These are phyloP conservation scores for Lentinula edodes DNA, from an alignment of 768 basidiomycete species.

Conservation along the genomic window DNA sequence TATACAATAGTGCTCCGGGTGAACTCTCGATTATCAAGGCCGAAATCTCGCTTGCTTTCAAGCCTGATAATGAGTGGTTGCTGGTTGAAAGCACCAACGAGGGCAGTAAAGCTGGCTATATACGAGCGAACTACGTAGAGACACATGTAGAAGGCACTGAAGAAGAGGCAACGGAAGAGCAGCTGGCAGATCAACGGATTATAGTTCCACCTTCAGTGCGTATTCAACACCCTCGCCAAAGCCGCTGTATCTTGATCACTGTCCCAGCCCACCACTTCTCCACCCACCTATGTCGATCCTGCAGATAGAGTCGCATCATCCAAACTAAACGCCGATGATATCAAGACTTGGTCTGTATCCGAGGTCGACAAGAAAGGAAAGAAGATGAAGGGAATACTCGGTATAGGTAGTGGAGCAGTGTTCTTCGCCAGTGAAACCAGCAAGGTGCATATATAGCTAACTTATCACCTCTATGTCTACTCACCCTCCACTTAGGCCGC, in stretches of 20 bases:
- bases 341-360: conserved; percentile 86
- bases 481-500: conserved; percentile 59
- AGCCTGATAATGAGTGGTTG: conserved; percentile 89
- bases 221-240: conserved; percentile 9
- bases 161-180: conserved; percentile 26
- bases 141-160: conserved; percentile 30
- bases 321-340: conserved; percentile 63
- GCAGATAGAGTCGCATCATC: conserved; percentile 67
- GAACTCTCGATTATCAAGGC: conserved; percentile 82
- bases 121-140: conserved; percentile 90
- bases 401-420: conserved; percentile 88
- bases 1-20: conserved; percentile 45
- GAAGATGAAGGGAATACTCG: conserved; percentile 98
- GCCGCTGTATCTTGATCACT: conserved; percentile 6
- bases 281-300: conserved; percentile 71
- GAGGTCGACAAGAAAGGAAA: conserved; percentile 93
- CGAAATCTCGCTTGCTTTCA: conserved; percentile 70
- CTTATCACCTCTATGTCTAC: background rate
- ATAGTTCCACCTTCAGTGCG: conserved; percentile 55
- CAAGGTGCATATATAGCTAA: conserved; percentile 60
- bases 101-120: conserved; percentile 81
- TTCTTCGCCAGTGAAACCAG: conserved; percentile 98
- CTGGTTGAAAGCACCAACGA: conserved; percentile 70
- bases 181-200: conserved; percentile 30
- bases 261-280: conserved; percentile 53